Evolutionary conservation across 1,139 yeast genomes (phyloP).

Genomic region (Chernovozyma sophiae-reginae): DNA sequence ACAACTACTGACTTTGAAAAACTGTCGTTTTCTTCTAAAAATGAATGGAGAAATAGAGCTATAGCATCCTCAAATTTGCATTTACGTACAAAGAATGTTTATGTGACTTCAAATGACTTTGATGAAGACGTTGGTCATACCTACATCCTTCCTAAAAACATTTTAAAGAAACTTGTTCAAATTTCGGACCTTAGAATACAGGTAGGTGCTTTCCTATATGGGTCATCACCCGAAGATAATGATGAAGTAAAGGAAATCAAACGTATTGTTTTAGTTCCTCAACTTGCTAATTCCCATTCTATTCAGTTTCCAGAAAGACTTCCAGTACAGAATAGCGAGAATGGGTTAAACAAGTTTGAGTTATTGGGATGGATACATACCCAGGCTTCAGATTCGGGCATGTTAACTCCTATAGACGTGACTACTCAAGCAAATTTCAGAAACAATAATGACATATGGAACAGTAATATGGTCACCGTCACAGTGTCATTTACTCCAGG

Average conservation of each 20-base stretch:
- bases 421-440: slow-evolving; percentile 54
- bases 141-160: slow-evolving; percentile 76
- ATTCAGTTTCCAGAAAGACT: slow-evolving; percentile 56
- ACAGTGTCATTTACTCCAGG: slow-evolving; percentile 80
- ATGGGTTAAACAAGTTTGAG: slow-evolving; percentile 44
- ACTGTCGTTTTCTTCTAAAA: slow-evolving; percentile 73
- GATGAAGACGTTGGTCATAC: slow-evolving; percentile 54
- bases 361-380: slow-evolving; percentile 83
- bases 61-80: slow-evolving; percentile 72
- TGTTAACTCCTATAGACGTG: slow-evolving; percentile 68
- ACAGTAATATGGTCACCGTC: slow-evolving; percentile 48
- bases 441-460: slow-evolving; percentile 24
- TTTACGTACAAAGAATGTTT: slow-evolving; percentile 72
- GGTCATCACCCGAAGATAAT: slow-evolving; percentile 69
- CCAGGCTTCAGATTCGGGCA: slow-evolving; percentile 50
- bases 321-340: slow-evolving; percentile 37
- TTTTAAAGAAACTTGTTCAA: slow-evolving; percentile 72
- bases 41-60: slow-evolving; percentile 91
- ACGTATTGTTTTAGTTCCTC: slow-evolving; percentile 81
- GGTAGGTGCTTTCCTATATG: slow-evolving; percentile 78
- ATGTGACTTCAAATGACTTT: slow-evolving; percentile 52
- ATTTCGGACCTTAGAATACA: slow-evolving; percentile 81
- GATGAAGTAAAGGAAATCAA: slow-evolving; percentile 71
- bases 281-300: slow-evolving; percentile 67
- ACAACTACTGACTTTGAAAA: slow-evolving; percentile 90